Percentiles rank a stretch among this genome's conserved stretches.
Conservation (phyloP, 352 stramenopile genomes). For the Phytophthora agathidicida region DNA sequence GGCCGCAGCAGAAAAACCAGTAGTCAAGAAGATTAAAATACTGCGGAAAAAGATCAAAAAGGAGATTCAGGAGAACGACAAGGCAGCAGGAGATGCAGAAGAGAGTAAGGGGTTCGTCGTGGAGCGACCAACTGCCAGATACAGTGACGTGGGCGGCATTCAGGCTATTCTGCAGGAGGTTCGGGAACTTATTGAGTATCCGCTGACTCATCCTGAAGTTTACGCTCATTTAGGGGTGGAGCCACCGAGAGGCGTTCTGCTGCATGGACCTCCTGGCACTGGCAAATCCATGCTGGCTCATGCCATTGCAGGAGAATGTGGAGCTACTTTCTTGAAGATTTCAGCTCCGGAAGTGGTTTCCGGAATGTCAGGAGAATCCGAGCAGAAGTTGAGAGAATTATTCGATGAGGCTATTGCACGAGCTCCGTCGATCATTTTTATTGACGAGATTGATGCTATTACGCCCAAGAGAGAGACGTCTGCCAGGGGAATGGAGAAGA, state of each 20-base stretch:
- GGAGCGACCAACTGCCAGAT: conserved; percentile 74
- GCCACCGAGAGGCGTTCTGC: conserved; percentile 90
- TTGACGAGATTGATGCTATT: conserved; percentile 98
- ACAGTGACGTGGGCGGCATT: conserved; percentile 91
- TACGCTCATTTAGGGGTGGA: conserved; percentile 94
- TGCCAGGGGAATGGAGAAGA: conserved; percentile 95
- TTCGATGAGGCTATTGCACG: conserved; percentile 96
- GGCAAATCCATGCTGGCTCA: conserved; percentile 95
- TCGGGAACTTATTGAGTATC: conserved; percentile 95
- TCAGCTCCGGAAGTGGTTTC: conserved; percentile 93
- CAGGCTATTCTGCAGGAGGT: conserved; percentile 89
- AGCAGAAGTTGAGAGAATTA: conserved; percentile 89
- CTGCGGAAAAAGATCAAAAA: conserved; percentile 44
- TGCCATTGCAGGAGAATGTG: conserved; percentile 93
- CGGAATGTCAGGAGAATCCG: conserved; percentile 93
- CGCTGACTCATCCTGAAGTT: conserved; percentile 93
- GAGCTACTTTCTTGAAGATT: conserved; percentile 88
- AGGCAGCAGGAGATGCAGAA: neutral
- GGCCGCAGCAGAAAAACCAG: conserved; percentile 39
- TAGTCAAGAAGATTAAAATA: conserved; percentile 77
- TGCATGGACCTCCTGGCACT: conserved; percentile 93
- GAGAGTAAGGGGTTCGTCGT: conserved; percentile 70
- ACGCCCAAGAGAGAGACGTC: conserved; percentile 94
- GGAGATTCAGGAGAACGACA: conserved; percentile 4
- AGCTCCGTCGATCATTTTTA: conserved; percentile 97